Evolutionary conservation across 139 green algal species (phyloP), one percentile per base, ranked within the genome.

Genomic region (Zygnema cylindricum): DNA sequence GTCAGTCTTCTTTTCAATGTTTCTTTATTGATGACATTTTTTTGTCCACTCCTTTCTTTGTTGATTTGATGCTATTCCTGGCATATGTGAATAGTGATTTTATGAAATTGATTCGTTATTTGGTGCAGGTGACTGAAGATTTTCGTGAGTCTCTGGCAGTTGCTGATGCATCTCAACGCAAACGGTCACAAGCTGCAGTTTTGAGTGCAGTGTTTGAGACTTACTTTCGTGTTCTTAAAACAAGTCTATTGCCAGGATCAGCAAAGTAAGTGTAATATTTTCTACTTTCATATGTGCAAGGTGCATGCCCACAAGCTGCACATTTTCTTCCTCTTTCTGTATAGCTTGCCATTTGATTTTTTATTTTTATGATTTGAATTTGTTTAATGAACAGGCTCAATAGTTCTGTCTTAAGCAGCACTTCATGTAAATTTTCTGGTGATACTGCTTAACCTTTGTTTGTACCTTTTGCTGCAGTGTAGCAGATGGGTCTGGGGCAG

Each of bases 161-260:
- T 0, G 49, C 78, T 54, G 25, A 42, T 73, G 63, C 41, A 16
- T 41, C 42, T 1, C 79, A 93, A n/a, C 87, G 87, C 63, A 55
- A 69, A 22, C 87, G 84, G 55, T 36, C 90, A 40, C 91, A 93
- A 55, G 85, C 69, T n/a, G 21, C 39, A 32, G 86, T 82, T 69
- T 69, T 94, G 30, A 69, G 82, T 23, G 92, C 92, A 0, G 85
- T 93, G 40, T 94, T 94, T 55, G 92, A 94, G 84, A 82, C 90
- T 43, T 92, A 91, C 22, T 93, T 94, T 41, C 84, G 92, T 0
- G 92, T 94, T 23, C 69, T 94, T n/a, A 90, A 90, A 84, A 71
- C 69, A 49, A 85, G 73, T 11, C 73, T 85, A 2, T 49, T 89
- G 86, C 84, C 54, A 39, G n/a, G 32, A 30, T 71, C 38, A n/a